Conservation (phyloP, 306 rosid genomes). For the Rubus parviflorus region DNA sequence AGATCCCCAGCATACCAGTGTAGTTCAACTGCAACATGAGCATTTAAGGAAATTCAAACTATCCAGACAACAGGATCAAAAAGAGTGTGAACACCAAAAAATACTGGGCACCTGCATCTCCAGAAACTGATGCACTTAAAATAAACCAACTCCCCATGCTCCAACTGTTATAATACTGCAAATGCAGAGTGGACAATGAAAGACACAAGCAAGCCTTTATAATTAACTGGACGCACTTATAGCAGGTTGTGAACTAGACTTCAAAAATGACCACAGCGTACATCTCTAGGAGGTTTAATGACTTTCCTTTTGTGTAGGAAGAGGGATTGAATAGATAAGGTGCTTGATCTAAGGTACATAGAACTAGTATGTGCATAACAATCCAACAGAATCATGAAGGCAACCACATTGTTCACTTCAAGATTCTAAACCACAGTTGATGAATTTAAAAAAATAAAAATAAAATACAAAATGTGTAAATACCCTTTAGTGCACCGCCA, state of each 20-base stretch:
- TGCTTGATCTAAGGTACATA: background rate
- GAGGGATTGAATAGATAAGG: background rate
- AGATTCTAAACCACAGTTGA: background rate
- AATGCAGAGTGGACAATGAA: background rate
- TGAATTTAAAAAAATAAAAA: too few relatives aligned
- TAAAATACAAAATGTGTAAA: too few relatives aligned
- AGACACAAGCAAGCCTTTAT: background rate
- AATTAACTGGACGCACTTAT: background rate
- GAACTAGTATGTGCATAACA: background rate
- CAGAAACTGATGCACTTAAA: background rate
- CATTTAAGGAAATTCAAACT: background rate
- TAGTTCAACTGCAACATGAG: background rate
- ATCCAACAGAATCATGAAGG: background rate
- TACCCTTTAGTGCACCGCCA: background rate
- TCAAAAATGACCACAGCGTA: background rate
- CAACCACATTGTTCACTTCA: background rate
- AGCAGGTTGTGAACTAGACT: background rate
- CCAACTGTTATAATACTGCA: background rate
- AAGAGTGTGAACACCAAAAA: background rate
- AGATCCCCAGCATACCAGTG: background rate
- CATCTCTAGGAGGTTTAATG: background rate
- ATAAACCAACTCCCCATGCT: background rate
- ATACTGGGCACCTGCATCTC: constrained; percentile 4
- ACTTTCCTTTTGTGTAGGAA: background rate
- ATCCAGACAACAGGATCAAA: background rate